Evolutionary conservation across 805 yeast species (phyloP), one percentile per base, ranked within the genome.

Genomic region (Maudiozyma saulgeensis): DNA sequence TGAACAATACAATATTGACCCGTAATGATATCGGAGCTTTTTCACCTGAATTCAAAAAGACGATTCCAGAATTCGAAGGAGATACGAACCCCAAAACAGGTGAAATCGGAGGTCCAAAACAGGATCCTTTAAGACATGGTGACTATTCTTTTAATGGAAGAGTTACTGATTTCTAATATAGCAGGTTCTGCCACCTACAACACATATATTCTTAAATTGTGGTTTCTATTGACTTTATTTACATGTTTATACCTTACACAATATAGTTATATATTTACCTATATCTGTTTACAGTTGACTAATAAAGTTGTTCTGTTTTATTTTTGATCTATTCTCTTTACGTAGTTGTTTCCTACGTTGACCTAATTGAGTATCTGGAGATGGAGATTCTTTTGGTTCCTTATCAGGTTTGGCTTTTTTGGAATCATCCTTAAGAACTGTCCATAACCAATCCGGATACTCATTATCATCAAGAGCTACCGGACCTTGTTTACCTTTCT

Each of bases 361-460:
- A 7, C 69, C 76, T 77, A 46, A 82, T 73, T 40, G 87, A 16
- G 43, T 87, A 49, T 79, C 79, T 75, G 76, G 11, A 45, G 82
- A 73, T 46, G 77, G 81, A 38, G 84, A 72, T 55, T 76, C 72
- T 2, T 40, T 48, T 3, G 13, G 15, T 11, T 21, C 23, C 4
- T 35, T 19, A 9, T 40, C 7, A 3, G 35, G n/a, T 13, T 41
- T 42, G 12, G 38, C 26, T 9, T 26, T 12, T 5, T n/a, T 28
- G 9, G 26, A 13, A 13, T 42, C 40, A 65, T 90, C 37, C 3
- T 28, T 95, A 32, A 89, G 75, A 44, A 87, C 72, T 5, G 76
- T 79, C 98, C 98, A 93, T 47, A 91, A 74, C 99, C 99, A 91
- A 43, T 77, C 86, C 5, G 99, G 99, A 63, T 91, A 91, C 59